Conservation (phyloP, 306 rosid species). For the Mimosa bimucronata region DNA sequence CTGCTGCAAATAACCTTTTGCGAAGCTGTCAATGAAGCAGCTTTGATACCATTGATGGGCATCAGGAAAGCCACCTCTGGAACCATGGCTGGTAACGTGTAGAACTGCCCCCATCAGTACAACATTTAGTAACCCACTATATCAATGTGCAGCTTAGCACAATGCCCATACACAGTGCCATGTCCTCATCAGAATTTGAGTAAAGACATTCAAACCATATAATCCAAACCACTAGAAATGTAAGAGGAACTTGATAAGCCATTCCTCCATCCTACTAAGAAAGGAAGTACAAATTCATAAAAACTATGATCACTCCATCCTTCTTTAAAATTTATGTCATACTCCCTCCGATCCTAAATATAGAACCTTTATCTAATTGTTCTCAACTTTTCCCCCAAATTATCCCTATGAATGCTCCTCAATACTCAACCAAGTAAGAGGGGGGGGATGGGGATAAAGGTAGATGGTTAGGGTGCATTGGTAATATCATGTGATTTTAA, state of each 20-base stretch:
- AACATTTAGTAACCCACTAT: background rate
- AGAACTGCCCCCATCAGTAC: background rate
- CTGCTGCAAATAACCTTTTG: background rate
- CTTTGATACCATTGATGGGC: background rate
- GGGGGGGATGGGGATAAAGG: no score
- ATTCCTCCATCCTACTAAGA: slow-evolving; percentile 21
- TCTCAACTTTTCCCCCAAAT: no score
- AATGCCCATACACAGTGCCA: background rate
- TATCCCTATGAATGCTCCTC: no score
- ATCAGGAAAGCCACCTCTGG: background rate
- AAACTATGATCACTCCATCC: background rate
- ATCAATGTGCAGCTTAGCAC: background rate
- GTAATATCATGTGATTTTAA: no score
- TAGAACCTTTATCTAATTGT: no score
- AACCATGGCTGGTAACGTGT: background rate
- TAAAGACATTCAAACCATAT: background rate
- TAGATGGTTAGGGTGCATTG: no score
- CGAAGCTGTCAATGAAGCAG: background rate
- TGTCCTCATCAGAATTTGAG: background rate
- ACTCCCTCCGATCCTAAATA: no score
- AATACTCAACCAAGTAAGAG: no score
- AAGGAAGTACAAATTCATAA: slow-evolving; percentile 9
- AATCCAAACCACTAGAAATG: background rate
- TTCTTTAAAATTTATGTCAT: background rate
- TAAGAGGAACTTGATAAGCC: background rate